Percentiles rank a stretch among this genome's conserved stretches.
Conservation (phyloP, 225 moss, liverwort and hornwort species). For the Thuidium tamariscinum region DNA sequence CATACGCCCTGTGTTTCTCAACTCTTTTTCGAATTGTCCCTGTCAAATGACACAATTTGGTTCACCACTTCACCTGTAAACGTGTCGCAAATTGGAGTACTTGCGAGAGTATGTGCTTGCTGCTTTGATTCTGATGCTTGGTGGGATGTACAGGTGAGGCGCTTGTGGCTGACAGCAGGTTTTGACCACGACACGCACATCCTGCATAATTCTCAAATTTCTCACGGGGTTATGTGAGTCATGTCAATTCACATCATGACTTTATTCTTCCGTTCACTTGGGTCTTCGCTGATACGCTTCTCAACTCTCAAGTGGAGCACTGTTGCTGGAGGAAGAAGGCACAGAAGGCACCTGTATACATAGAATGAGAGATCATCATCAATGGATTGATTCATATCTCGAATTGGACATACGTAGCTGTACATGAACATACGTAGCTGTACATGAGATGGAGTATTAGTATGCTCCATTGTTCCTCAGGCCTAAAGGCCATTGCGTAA, state of each 20-base stretch:
- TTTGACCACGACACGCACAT: slow-evolving; percentile 90
- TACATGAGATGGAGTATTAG: neutral
- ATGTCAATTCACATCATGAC: neutral
- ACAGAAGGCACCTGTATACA: neutral
- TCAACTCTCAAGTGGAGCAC: slow-evolving; percentile 16
- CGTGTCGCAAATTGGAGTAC: neutral
- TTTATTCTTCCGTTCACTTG: slow-evolving; percentile 2
- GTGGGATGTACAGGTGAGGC: slow-evolving; percentile 58
- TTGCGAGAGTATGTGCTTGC: neutral
- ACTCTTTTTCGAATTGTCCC: neutral
- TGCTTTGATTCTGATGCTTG: neutral
- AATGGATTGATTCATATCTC: neutral
- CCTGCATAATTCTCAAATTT: slow-evolving; percentile 62
- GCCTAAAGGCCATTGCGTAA: neutral
- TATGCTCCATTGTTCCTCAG: neutral
- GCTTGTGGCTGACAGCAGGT: slow-evolving; percentile 84
- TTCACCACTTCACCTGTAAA: neutral
- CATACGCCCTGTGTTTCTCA: neutral
- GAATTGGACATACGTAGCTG: neutral
- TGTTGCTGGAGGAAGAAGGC: neutral
- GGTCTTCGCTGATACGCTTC: neutral
- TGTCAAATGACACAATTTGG: neutral
- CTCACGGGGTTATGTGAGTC: slow-evolving; percentile 26
- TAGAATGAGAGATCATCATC: neutral
- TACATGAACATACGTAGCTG: neutral